Evolutionary conservation across 2,329 filamentous ascomycete species (phyloP).

Genomic region (Thermoascus crustaceus): DNA sequence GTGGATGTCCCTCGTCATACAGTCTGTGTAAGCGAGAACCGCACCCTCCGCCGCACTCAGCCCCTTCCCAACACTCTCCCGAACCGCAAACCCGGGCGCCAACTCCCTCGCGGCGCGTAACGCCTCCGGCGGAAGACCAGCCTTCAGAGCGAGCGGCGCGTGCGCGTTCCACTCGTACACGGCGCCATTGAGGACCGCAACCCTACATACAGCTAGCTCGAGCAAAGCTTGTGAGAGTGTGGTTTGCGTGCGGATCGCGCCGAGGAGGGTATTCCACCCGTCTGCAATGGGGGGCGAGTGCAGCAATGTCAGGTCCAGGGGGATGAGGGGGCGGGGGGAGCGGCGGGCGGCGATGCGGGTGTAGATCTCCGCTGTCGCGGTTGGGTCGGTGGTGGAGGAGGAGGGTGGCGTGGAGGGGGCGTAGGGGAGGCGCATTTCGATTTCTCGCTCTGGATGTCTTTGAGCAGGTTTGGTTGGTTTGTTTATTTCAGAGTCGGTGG

Average conservation of each 20-base stretch:
- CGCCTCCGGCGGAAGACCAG: slow-evolving; percentile 24
- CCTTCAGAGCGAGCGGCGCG: slow-evolving; percentile 52
- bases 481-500: no score
- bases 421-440: slow-evolving; percentile 30
- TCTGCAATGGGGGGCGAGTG: slow-evolving; percentile 67
- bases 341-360: slow-evolving; percentile 58
- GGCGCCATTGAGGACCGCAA: slow-evolving; percentile 69
- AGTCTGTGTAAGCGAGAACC: slow-evolving; percentile 66
- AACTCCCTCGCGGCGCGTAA: slow-evolving; percentile 49
- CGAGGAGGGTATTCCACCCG: slow-evolving; percentile 55
- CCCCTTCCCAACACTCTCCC: slow-evolving; percentile 33
- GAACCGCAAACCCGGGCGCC: slow-evolving; percentile 39
- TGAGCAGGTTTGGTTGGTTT: no score
- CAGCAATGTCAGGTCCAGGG: slow-evolving; percentile 67
- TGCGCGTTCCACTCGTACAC: slow-evolving; percentile 83
- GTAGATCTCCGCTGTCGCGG: slow-evolving; percentile 44
- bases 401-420: slow-evolving; percentile 18
- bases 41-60: slow-evolving; percentile 54
- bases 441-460: no score
- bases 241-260: slow-evolving; percentile 46
- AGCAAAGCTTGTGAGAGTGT: slow-evolving; percentile 46
- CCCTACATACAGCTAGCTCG: slow-evolving; percentile 71
- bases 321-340: slow-evolving; percentile 59
- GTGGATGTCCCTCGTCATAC: slow-evolving; percentile 67
- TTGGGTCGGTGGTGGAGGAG: slow-evolving; percentile 6